phyloP scores from a whole-genome alignment of 2,329 filamentous ascomycete species.

The Graphiopsis chlorocephala region DNA sequence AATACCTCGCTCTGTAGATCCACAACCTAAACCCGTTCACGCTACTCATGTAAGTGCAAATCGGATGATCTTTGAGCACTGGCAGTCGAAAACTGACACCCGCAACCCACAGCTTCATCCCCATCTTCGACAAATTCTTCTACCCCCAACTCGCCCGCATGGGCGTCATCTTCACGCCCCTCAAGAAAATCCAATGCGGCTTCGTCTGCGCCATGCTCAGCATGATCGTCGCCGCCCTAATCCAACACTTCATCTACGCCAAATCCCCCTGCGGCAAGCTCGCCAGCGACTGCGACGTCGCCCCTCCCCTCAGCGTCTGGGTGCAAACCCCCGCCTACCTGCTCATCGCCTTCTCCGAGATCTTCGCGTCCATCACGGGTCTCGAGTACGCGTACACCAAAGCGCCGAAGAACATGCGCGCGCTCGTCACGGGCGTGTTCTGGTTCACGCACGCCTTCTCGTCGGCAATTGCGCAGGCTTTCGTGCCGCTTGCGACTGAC shows the following conservation, averaged over 20 bases:
- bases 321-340: slow-evolving; percentile 47
- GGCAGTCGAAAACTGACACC: not conserved
- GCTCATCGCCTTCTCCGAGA: slow-evolving; percentile 45
- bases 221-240: slow-evolving; percentile 53
- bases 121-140: slow-evolving; percentile 43
- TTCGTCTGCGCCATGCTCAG: slow-evolving; percentile 52
- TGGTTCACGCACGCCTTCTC: slow-evolving; percentile 60
- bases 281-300: slow-evolving; percentile 33
- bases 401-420: slow-evolving; percentile 47
- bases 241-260: slow-evolving; percentile 58
- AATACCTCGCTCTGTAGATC: not conserved
- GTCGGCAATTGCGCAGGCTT: slow-evolving; percentile 58
- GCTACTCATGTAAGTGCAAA: slow-evolving; percentile 39
- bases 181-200: slow-evolving; percentile 52
- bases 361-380: slow-evolving; percentile 48
- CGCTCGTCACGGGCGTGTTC: slow-evolving; percentile 54
- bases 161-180: slow-evolving; percentile 43
- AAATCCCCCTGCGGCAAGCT: slow-evolving; percentile 31
- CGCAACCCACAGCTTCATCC: slow-evolving; percentile 34
- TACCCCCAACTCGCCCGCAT: slow-evolving; percentile 42
- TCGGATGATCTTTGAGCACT: too few relatives aligned
- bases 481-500: slow-evolving; percentile 60
- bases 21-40: slow-evolving; percentile 39
- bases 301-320: slow-evolving; percentile 40
- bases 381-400: slow-evolving; percentile 49